Evolutionary conservation across 2,329 filamentous ascomycete species (phyloP), one percentile per base, ranked within the genome.

Genomic region (Scolecobasidium constrictum): DNA sequence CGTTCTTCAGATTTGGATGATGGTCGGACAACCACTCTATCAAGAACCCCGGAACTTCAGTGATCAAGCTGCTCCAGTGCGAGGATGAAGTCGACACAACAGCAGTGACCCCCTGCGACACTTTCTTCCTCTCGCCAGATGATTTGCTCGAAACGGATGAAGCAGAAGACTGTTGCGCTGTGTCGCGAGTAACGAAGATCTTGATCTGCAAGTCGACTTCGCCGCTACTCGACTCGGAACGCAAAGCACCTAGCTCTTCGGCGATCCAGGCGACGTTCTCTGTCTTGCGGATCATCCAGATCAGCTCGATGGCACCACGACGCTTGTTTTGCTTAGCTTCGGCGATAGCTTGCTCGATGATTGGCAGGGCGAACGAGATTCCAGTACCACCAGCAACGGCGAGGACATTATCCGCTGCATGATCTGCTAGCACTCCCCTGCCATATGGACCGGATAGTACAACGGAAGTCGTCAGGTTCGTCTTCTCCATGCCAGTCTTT

Each of bases 301-400:
- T 49, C 11, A 62, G 52, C 5, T 56, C 53, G 19, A 60, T 52
- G 18, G 53, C 49, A 26, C 53, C 55, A 35, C 53, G 50, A 17
- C 15, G 12, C 34, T 36, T 9, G 7, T 7, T 36, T n/a, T n/a
- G 9, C 15, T 47, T 47, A 7, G 50, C 42, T n/a, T 53, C 52
- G 5, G 53, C 51, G 13, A 55, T 50, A 12, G 58, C 50, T 34
- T 54, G 51, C 1, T 57, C 52, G 5, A 61, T 51, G 7, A 61
- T 52, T 11, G 59, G 59, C 9, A 62, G 53, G n/a, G 56, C 53
- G 47, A 59, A 62, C 2, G 59, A 54, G 39, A 62, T 59, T 26
- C 59, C 59, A 2, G 59, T 61, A 7, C 59, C 59, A 18, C 59
- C 59, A 11, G 59, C 58, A 11, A 62, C 55, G 43, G 54, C 56